A percentile compares a stretch with the other conserved stretches of the same genome.
Conservation (phyloP, 2,329 filamentous ascomycete genomes). For the Trematosphaeria pertusa region DNA sequence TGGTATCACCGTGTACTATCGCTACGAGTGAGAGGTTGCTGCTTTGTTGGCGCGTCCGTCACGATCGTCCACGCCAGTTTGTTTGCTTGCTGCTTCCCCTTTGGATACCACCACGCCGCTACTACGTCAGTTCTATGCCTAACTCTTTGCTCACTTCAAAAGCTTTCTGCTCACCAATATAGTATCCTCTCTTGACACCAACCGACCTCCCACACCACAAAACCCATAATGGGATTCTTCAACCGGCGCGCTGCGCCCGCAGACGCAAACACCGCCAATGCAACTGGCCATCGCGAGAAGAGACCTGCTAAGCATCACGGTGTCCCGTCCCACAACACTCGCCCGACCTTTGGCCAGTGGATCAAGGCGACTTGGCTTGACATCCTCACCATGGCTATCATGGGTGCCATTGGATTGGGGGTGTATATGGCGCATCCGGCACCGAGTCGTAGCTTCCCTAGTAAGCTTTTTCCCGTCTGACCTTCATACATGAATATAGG, state of each 20-base stretch:
- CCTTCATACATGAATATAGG: not conserved
- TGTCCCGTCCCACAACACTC: constrained; percentile 33
- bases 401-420: constrained; percentile 72
- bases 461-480: constrained; percentile 14
- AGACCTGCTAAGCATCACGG: constrained; percentile 31
- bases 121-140: not conserved
- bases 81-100: constrained; percentile 3
- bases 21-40: too few relatives aligned
- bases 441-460: constrained; percentile 71
- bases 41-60: not conserved
- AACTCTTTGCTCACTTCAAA: constrained; percentile 14
- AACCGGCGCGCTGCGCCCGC: constrained; percentile 43
- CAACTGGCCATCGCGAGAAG: constrained; percentile 40
- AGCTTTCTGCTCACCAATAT: too few relatives aligned
- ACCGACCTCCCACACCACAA: too few relatives aligned
- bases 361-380: constrained; percentile 72
- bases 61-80: not conserved
- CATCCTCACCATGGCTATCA: constrained; percentile 69
- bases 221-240: constrained; percentile 47
- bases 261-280: constrained; percentile 44
- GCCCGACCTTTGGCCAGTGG: constrained; percentile 72
- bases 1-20: too few relatives aligned
- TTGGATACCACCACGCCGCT: not conserved
- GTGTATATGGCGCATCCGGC: constrained; percentile 72
- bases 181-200: too few relatives aligned